Percentiles rank a stretch among this genome's conserved stretches.
These are phyloP conservation scores for Pistacia vera DNA, from an alignment of 345 rosid genomes.

Conservation along the genomic window DNA sequence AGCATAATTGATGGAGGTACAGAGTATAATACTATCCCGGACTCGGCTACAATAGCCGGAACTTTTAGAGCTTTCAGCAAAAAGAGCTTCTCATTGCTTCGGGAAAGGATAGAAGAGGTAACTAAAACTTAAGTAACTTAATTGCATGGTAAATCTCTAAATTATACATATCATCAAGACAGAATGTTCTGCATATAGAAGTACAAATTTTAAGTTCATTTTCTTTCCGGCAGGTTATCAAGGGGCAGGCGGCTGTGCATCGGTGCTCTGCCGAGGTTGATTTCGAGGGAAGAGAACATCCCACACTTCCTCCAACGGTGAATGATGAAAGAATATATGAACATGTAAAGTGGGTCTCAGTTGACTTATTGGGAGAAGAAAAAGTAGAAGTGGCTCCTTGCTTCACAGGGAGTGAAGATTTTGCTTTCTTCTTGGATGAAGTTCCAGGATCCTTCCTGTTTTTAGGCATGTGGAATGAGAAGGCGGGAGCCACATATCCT, in stretches of 20 bases:
- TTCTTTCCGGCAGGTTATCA: slow-evolving; percentile 42
- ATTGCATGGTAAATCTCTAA: neutral
- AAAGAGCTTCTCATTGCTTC: slow-evolving; percentile 46
- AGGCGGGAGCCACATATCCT: slow-evolving; percentile 32
- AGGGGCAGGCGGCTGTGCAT: slow-evolving; percentile 54
- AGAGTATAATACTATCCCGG: slow-evolving; percentile 57
- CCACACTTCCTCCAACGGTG: slow-evolving; percentile 50
- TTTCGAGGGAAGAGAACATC: slow-evolving; percentile 46
- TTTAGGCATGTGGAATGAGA: slow-evolving; percentile 49
- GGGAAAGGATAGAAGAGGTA: slow-evolving; percentile 62
- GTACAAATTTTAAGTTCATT: neutral
- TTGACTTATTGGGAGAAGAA: slow-evolving; percentile 48
- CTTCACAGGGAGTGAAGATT: slow-evolving; percentile 69
- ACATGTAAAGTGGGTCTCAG: slow-evolving; percentile 27
- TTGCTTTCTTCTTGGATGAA: slow-evolving; percentile 50
- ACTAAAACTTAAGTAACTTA: neutral
- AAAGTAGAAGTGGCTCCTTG: slow-evolving; percentile 38
- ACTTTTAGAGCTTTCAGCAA: slow-evolving; percentile 64
- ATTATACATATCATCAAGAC: neutral
- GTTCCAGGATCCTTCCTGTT: slow-evolving; percentile 49
- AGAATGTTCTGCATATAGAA: neutral
- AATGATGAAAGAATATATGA: slow-evolving; percentile 43
- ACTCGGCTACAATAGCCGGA: slow-evolving; percentile 49
- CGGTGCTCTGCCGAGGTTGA: slow-evolving; percentile 53
- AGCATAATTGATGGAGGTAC: slow-evolving; percentile 54